Percentiles rank a stretch among this genome's conserved stretches.
Conservation (phyloP, 305 asterid genomes). For the Galium porrigens region DNA sequence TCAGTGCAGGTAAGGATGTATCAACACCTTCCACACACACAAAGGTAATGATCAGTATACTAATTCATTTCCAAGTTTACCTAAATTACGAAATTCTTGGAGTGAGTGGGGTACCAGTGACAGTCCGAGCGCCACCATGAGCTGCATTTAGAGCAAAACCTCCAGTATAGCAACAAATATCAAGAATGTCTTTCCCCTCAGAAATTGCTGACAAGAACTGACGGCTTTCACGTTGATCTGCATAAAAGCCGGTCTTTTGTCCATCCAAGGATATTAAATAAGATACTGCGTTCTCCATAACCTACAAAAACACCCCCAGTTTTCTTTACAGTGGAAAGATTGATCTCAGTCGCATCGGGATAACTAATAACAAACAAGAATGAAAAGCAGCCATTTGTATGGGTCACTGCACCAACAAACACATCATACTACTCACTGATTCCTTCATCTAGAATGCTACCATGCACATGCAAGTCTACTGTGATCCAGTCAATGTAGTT, state of each 20-base stretch:
- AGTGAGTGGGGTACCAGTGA: slow-evolving; percentile 33
- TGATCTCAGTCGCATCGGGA: not conserved
- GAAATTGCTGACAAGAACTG: slow-evolving; percentile 66
- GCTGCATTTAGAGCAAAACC: slow-evolving; percentile 92
- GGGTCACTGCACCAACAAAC: not conserved
- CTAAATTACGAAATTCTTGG: not conserved
- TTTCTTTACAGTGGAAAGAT: not conserved
- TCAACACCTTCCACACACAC: slow-evolving; percentile 49
- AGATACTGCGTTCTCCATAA: slow-evolving; percentile 62
- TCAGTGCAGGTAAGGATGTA: slow-evolving; percentile 77
- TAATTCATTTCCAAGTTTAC: not conserved
- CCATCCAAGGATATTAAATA: slow-evolving; percentile 75
- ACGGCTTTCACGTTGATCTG: slow-evolving; percentile 95
- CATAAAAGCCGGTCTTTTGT: slow-evolving; percentile 92
- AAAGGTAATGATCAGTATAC: slow-evolving; percentile 16
- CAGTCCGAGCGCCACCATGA: slow-evolving; percentile 57
- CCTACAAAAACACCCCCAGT: slow-evolving; percentile 30
- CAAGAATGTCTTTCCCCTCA: slow-evolving; percentile 58
- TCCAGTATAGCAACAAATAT: slow-evolving; percentile 85
- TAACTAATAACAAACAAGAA: not conserved
- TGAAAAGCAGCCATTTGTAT: not conserved
- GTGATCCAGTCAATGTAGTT: not conserved
- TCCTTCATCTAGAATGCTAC: not conserved
- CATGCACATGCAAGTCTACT: not conserved
- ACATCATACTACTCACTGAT: not conserved